phyloP scores from a whole-genome alignment of 495 filamentous ascomycete genomes.

The Aspergillus heteromorphus region DNA sequence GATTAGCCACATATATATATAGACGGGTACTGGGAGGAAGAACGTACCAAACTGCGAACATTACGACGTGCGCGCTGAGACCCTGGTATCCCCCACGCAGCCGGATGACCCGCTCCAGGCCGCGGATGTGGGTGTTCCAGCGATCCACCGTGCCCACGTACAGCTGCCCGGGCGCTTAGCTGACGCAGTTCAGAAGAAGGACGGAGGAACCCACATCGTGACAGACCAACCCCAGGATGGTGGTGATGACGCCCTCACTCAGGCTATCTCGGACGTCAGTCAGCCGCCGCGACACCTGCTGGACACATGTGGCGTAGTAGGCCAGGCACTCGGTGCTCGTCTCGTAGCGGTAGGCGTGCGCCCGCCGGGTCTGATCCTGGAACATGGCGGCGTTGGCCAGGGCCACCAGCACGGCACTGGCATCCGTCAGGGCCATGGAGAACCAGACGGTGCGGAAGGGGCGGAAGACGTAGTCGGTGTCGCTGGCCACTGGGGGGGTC shows the following conservation, averaged over 20 bases:
- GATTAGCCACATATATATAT: neutral
- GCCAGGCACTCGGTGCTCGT: conserved; percentile 6
- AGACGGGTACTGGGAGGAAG: neutral
- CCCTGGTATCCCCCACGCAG: conserved; percentile 17
- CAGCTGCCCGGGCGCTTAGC: conserved; percentile 4
- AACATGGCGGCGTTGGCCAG: conserved; percentile 25
- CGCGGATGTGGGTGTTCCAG: conserved; percentile 16
- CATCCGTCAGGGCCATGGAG: conserved; percentile 17
- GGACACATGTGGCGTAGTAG: neutral
- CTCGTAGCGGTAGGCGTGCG: conserved; percentile 13
- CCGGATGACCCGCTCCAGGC: conserved; percentile 13
- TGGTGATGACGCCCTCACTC: neutral
- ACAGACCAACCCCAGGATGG: neutral
- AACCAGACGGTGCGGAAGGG: conserved; percentile 23
- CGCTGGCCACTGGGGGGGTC: conserved; percentile 13
- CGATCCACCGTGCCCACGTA: conserved; percentile 17
- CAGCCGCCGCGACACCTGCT: neutral
- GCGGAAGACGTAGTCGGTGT: conserved; percentile 18
- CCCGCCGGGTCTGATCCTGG: conserved; percentile 12
- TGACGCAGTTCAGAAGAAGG: neutral
- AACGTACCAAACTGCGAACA: neutral
- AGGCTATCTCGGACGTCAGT: neutral
- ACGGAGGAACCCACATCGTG: neutral
- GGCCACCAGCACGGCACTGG: conserved; percentile 17
- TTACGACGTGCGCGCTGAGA: neutral